Evolutionary conservation across 2,329 filamentous ascomycete species (phyloP), one percentile per base, ranked within the genome.

Genomic region (Gaeumannomyces sp.): DNA sequence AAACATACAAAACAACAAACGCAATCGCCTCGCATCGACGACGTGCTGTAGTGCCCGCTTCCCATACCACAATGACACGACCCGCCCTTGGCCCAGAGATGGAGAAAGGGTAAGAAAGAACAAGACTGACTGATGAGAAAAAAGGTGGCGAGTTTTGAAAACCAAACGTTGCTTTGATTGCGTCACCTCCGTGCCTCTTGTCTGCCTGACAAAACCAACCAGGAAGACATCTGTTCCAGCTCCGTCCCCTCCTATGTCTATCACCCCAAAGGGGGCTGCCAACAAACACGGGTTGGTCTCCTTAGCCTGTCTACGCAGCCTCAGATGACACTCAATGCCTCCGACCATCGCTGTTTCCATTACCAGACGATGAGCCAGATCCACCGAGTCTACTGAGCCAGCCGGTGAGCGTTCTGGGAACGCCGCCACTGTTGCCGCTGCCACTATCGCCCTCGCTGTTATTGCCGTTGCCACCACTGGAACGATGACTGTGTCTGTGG

Each of bases 401-500:
- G 25, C 33, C 50, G 29, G 27, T 10, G 19, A 38, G 22, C n/a
- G 16, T 22, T 33, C 33, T 38, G 25, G 60, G 25, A 27, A 50
- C 65, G 38, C 65, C 59, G 5, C 25, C 31, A 27, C 63, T 63
- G 11, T 57, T 29, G 11, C 53, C 61, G 35, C 61, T 65, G 3
- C 33, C 14, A 5, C 60, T 61, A 35, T 62, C 62, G 33, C 64
- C 60, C 16, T 33, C 56, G 59, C 45, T 63, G 31, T 38, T 53
- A 27, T 33, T 65, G 50, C 65, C 67, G 38, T 65, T 67, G 64
- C 66, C 67, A 61, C 63, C 29, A 45, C 65, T n/a, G 22, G 38
- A 16, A 66, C 61, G 60, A 66, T 69, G 64, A 65, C 66, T 16
- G 56, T 63, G 57, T 60, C 65, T 27, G 65, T 69, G 22, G 65